phyloP scores from a whole-genome alignment of 352 stramenopile genomes.

The Achlya hypogyna region DNA sequence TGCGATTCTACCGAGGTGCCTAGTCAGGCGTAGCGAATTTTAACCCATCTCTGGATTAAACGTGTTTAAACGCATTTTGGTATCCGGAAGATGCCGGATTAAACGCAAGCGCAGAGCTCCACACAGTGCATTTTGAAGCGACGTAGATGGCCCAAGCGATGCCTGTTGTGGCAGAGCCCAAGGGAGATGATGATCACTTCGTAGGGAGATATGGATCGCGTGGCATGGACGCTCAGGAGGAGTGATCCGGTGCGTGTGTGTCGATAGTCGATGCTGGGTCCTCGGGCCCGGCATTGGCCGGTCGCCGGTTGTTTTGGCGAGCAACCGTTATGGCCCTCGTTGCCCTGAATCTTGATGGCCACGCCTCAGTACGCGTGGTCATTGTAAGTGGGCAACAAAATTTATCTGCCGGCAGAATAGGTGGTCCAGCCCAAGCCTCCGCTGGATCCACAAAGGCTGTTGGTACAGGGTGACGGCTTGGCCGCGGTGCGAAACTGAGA shows the following conservation, averaged over 20 bases:
- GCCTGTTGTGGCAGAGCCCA: not conserved
- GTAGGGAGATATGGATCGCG: conserved; percentile 2
- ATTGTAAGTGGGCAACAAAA: conserved; percentile 21
- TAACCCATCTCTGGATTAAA: not conserved
- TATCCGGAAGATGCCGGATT: not conserved
- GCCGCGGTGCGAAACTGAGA: conserved; percentile 14
- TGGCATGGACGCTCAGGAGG: conserved; percentile 10
- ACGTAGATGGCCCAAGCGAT: not conserved
- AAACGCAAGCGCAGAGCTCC: not conserved
- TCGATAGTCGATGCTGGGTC: not conserved
- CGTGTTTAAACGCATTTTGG: not conserved
- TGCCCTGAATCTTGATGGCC: conserved; percentile 21
- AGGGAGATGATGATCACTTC: conserved; percentile 8
- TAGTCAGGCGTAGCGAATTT: too few species aligned
- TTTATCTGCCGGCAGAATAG: not conserved
- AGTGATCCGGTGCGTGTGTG: not conserved
- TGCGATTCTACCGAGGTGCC: too few species aligned
- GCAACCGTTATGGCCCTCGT: conserved; percentile 8
- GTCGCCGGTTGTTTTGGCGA: conserved; percentile 21
- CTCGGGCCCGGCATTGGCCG: not conserved
- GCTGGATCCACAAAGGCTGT: conserved; percentile 14
- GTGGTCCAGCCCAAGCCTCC: conserved; percentile 9
- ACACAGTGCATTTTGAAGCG: not conserved
- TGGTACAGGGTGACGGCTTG: conserved; percentile 12
- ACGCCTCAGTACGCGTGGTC: conserved; percentile 17